These are phyloP conservation scores for Punica granatum DNA, from an alignment of 345 rosid genomes.

Conservation along the genomic window DNA sequence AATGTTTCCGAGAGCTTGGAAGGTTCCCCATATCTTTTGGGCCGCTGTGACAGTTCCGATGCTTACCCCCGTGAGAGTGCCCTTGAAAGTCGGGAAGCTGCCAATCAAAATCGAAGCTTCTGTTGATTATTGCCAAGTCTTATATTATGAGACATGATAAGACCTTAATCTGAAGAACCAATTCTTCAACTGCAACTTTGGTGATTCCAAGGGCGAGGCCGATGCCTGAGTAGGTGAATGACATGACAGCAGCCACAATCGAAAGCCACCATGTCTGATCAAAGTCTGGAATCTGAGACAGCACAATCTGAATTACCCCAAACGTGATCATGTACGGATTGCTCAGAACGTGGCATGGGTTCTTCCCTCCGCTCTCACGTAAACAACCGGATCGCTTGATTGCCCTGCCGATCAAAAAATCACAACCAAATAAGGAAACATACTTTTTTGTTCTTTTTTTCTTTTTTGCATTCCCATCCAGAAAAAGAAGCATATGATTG, in stretches of 20 bases:
- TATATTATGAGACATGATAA: background rate
- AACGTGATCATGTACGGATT: conserved; percentile 70
- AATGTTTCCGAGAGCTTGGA: conserved; percentile 79
- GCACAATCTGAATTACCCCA: conserved; percentile 52
- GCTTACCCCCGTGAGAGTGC: conserved; percentile 73
- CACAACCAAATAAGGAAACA: background rate
- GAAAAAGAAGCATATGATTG: background rate
- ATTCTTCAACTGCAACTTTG: conserved; percentile 25
- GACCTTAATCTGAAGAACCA: background rate
- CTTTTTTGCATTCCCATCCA: too few species aligned
- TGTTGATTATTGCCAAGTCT: background rate
- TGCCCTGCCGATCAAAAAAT: conserved; percentile 41
- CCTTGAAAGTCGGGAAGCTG: conserved; percentile 49
- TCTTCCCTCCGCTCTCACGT: conserved; percentile 50
- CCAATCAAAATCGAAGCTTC: background rate
- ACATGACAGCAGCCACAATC: conserved; percentile 52
- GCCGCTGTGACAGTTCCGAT: conserved; percentile 51
- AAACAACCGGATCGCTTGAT: conserved; percentile 71
- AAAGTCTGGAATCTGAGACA: conserved; percentile 69
- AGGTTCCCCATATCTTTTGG: conserved; percentile 72
- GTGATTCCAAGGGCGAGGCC: conserved; percentile 45
- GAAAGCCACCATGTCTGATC: conserved; percentile 61
- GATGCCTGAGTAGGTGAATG: conserved; percentile 47
- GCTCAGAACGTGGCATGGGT: conserved; percentile 60
- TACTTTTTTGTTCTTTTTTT: too few species aligned